Evolutionary conservation across 2,329 filamentous ascomycete species (phyloP), one percentile per base, ranked within the genome.

Genomic region (Fonsecaea multimorphosa): DNA sequence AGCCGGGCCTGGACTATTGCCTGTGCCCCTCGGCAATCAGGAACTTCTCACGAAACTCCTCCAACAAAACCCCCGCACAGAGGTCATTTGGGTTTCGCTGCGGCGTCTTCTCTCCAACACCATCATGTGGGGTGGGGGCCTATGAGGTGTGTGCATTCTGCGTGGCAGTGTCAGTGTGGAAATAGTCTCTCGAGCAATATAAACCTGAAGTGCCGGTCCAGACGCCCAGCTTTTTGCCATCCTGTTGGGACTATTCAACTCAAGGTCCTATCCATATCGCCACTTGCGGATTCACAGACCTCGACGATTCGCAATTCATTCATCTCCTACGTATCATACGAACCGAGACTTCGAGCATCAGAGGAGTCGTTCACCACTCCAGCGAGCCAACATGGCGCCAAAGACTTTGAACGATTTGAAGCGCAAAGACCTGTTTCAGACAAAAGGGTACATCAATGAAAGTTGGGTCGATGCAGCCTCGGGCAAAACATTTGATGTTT

Each of bases 401-500:
- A 67, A 69, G 54, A 62, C 67, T 2, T 34, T 69, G 31, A 62
- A 58, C 31, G 70, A 71, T 27, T 62, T 74, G 46, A 72, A 72
- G 27, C 65, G 70, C 32, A 68, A 72, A 34, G 72, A 74, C 57
- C 70, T 74, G 44, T 70, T 74, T 58, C 69, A 71, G 52, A 66
- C 68, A 27, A 68, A 73, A 59, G 71, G 71, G 11, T 73, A 70
- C 67, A 72, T 73, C 58, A 60, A 68, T 19, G 71, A 68, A 14
- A 62, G 63, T 82, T 98, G 93, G 92, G 86, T 96, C 68, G 85
- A 86, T 72, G 91, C 94, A 72, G 87, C 87, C 75, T 96, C 92
- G 0, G 92, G 93, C 76, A 89, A 95, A 85, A 97, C 92, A 49
- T 99, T 98, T 78, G 89, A 94, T 76, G 91, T 98, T 67, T 65